These are phyloP conservation scores for Stylonectria norvegica DNA, from an alignment of 2,329 filamentous ascomycete species.

Conservation along the genomic window DNA sequence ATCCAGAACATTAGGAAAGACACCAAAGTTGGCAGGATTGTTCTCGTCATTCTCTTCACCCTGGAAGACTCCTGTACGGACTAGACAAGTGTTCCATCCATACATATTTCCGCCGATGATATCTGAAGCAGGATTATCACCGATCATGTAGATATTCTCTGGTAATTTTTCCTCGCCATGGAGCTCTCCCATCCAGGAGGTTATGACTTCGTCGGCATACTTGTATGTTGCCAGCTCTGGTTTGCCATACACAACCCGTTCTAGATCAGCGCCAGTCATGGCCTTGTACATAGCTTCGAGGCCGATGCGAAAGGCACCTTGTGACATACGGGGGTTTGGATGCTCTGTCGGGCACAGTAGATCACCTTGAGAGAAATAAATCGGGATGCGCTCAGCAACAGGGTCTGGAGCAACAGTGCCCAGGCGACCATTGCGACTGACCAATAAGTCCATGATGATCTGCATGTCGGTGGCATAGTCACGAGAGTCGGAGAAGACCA, in stretches of 20 bases:
- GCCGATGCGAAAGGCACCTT: conserved; percentile 80
- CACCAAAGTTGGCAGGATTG: conserved; percentile 74
- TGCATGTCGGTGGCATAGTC: conserved; percentile 88
- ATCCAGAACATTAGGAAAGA: conserved; percentile 70
- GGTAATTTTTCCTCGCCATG: conserved; percentile 67
- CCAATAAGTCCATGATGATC: conserved; percentile 73
- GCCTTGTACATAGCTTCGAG: conserved; percentile 72
- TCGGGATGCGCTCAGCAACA: conserved; percentile 53
- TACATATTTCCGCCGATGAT: conserved; percentile 69
- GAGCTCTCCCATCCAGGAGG: conserved; percentile 71
- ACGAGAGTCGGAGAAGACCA: conserved; percentile 88
- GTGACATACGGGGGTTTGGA: conserved; percentile 76
- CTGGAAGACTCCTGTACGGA: conserved; percentile 75
- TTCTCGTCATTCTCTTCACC: conserved; percentile 72
- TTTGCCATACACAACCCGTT: conserved; percentile 54
- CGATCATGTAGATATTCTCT: conserved; percentile 81
- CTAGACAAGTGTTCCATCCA: conserved; percentile 76
- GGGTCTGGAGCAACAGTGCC: conserved; percentile 56
- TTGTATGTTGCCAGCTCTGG: conserved; percentile 71
- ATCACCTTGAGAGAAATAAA: conserved; percentile 86
- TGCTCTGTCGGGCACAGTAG: conserved; percentile 80
- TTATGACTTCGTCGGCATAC: conserved; percentile 60
- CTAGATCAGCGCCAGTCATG: conserved; percentile 49
- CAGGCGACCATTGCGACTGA: conserved; percentile 70
- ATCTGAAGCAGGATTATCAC: conserved; percentile 62